Percentiles rank a stretch among this genome's conserved stretches.
These are phyloP conservation scores for Entomortierella lignicola DNA, from an alignment of 192 early-diverging fungal species.

Conservation along the genomic window DNA sequence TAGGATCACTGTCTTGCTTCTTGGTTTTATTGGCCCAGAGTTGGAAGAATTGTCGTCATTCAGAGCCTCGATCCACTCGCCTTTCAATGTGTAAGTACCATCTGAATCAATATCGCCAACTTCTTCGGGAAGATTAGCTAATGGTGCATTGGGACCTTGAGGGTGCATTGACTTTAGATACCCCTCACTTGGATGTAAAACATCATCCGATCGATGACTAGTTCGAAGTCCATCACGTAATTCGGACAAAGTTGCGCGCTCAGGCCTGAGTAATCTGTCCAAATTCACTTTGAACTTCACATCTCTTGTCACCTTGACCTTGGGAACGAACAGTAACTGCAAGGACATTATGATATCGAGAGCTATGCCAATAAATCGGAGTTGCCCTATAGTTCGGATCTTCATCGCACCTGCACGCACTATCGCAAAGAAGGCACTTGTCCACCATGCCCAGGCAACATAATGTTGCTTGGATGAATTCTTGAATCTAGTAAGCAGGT, in stretches of 20 bases:
- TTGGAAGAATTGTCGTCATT: background rate
- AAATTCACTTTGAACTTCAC: constrained; percentile 23
- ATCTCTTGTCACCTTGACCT: constrained; percentile 18
- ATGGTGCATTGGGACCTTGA: background rate
- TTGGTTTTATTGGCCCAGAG: constrained; percentile 16
- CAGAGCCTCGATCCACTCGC: constrained; percentile 42
- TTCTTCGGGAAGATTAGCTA: constrained; percentile 37
- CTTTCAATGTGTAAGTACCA: constrained; percentile 16
- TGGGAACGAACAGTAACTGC: background rate
- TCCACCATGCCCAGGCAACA: constrained; percentile 25
- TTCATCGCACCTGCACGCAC: background rate
- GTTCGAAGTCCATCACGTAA: constrained; percentile 2
- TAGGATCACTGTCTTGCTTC: constrained; percentile 10
- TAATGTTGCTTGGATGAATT: constrained; percentile 27
- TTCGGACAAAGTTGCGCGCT: constrained; percentile 14
- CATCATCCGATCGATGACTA: background rate
- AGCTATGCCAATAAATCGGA: constrained; percentile 17
- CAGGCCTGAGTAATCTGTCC: constrained; percentile 13
- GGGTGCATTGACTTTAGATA: constrained; percentile 43
- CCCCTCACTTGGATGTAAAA: constrained; percentile 18
- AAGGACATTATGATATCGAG: constrained; percentile 2
- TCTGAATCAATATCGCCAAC: constrained; percentile 9
- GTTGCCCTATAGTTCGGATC: constrained; percentile 7
- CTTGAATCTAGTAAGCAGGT: constrained; percentile 25
- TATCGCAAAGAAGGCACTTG: constrained; percentile 9